These are phyloP conservation scores for Psilocybe tampanensis DNA, from an alignment of 768 basidiomycete genomes.

Conservation along the genomic window DNA sequence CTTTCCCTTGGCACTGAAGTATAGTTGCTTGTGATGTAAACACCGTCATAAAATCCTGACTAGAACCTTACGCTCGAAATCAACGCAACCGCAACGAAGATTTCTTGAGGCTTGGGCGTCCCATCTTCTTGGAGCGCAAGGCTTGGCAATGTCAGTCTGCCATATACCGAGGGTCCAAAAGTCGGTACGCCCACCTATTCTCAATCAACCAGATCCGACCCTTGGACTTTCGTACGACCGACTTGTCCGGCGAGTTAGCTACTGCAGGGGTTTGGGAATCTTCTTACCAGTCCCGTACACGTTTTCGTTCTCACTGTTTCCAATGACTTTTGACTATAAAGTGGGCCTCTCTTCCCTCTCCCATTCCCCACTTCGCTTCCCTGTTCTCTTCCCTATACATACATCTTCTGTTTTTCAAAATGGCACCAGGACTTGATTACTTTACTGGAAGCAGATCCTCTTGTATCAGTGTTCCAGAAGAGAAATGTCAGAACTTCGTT, in stretches of 20 bases:
- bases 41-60: too few relatives aligned
- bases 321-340: not conserved
- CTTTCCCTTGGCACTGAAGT: too few relatives aligned
- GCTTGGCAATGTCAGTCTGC: too few relatives aligned
- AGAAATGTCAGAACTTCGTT: not conserved
- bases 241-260: not conserved
- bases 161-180: not conserved
- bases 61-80: too few relatives aligned
- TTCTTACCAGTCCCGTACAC: not conserved
- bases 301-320: too few relatives aligned
- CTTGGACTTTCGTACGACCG: not conserved
- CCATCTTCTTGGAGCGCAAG: too few relatives aligned
- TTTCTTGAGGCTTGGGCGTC: too few relatives aligned
- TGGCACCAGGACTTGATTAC: conserved; percentile 3
- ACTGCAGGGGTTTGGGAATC: not conserved
- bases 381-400: not conserved
- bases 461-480: not conserved
- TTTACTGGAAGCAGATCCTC: not conserved
- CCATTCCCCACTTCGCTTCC: not conserved
- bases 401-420: not conserved
- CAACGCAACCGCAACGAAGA: too few relatives aligned
- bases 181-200: not conserved
- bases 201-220: not conserved
- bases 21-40: too few relatives aligned
- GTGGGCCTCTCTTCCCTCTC: not conserved